Evolutionary conservation across 768 basidiomycete species (phyloP).

Genomic region (Podaxis sp.): DNA sequence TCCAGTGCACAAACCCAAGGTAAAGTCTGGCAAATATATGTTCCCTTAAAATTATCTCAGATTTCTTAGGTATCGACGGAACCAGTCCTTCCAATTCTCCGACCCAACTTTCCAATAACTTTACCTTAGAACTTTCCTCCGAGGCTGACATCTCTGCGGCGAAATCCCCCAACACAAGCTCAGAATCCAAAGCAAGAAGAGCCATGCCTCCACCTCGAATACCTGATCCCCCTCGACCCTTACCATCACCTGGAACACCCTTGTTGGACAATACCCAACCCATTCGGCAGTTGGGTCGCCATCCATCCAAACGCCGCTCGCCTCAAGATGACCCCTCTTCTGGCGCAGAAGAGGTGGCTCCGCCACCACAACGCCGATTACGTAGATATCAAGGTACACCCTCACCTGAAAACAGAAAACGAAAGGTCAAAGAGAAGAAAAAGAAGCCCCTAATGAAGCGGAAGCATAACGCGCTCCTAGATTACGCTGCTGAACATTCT

Average conservation of each 20-base stretch:
- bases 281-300: neutral
- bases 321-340: slow-evolving; percentile 11
- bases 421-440: slow-evolving; percentile 12
- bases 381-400: slow-evolving; percentile 28
- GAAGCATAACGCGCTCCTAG: slow-evolving; percentile 43
- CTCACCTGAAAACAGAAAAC: slow-evolving; percentile 15
- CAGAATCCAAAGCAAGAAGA: slow-evolving; percentile 13
- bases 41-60: neutral
- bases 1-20: neutral
- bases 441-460: slow-evolving; percentile 20
- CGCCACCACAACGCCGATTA: slow-evolving; percentile 34
- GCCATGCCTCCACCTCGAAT: slow-evolving; percentile 29
- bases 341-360: slow-evolving; percentile 21
- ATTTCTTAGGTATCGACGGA: neutral
- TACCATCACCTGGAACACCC: neutral
- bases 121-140: slow-evolving; percentile 1
- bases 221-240: slow-evolving; percentile 23
- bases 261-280: neutral
- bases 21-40: neutral
- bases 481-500: slow-evolving; percentile 72
- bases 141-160: neutral
- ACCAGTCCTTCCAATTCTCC: neutral
- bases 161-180: slow-evolving; percentile 7
- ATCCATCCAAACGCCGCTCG: neutral
- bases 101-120: neutral